Evolutionary conservation across 768 basidiomycete genomes (phyloP).

Genomic region (Phylloporus scabripes): DNA sequence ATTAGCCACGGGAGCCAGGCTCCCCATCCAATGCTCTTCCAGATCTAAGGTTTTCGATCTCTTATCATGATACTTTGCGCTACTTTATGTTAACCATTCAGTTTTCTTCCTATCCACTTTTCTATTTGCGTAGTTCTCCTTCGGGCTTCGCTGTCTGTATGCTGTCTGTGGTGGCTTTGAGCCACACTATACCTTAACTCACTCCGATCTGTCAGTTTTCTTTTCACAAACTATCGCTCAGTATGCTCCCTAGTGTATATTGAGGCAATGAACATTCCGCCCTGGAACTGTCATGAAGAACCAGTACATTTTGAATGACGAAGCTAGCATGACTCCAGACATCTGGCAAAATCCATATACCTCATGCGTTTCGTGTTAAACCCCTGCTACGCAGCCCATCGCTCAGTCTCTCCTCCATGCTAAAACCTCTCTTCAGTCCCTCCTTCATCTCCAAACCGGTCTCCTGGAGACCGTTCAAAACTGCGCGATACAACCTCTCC

Average conservation of each 20-base stretch:
- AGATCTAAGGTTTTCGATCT: background rate
- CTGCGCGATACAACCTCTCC: slow-evolving; percentile 51
- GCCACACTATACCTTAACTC: slow-evolving; percentile 10
- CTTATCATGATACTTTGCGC: background rate
- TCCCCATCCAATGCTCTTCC: background rate
- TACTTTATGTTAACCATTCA: background rate
- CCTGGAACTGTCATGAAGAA: background rate
- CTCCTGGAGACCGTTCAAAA: slow-evolving; percentile 56
- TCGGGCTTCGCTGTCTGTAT: background rate
- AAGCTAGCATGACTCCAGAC: background rate
- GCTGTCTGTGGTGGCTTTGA: slow-evolving; percentile 11
- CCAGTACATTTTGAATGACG: background rate
- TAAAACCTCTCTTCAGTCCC: slow-evolving; percentile 35
- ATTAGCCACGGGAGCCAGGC: background rate
- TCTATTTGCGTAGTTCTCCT: background rate
- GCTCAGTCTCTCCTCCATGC: slow-evolving; percentile 39
- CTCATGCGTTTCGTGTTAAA: background rate
- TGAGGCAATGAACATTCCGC: background rate
- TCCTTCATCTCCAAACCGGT: slow-evolving; percentile 40
- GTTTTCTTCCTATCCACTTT: background rate
- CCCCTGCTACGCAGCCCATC: slow-evolving; percentile 16
- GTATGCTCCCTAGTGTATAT: background rate
- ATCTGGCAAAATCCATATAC: background rate
- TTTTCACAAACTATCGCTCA: background rate
- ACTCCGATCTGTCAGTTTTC: background rate